Percentiles rank a stretch among this genome's conserved stretches.
phyloP scores from a whole-genome alignment of 495 filamentous ascomycete species.

The Tetracladium marchalianum region DNA sequence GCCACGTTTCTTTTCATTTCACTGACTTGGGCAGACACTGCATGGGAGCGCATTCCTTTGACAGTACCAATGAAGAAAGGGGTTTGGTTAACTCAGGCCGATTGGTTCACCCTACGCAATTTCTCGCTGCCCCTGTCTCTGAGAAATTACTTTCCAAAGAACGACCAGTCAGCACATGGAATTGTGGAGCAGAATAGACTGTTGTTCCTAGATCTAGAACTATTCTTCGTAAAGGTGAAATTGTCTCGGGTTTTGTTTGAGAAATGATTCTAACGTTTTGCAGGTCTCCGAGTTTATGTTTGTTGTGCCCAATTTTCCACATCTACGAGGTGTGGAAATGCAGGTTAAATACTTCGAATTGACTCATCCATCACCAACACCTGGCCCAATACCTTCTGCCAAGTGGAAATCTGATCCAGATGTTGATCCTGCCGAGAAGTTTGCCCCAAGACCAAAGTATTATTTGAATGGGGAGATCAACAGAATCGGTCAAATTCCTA shows the following conservation, averaged over 20 bases:
- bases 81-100: slow-evolving; percentile 39
- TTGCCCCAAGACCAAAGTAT: slow-evolving; percentile 14
- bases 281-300: slow-evolving; percentile 67
- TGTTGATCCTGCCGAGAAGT: slow-evolving; percentile 16
- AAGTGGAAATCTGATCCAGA: slow-evolving; percentile 43
- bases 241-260: background rate
- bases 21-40: slow-evolving; percentile 40
- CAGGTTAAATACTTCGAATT: slow-evolving; percentile 42
- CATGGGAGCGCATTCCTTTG: slow-evolving; percentile 51
- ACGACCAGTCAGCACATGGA: slow-evolving; percentile 2
- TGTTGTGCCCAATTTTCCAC: slow-evolving; percentile 58
- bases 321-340: slow-evolving; percentile 53
- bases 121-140: slow-evolving; percentile 18
- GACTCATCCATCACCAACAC: slow-evolving; percentile 26
- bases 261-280: slow-evolving; percentile 15
- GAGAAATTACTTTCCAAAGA: slow-evolving; percentile 4
- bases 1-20: background rate
- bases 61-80: slow-evolving; percentile 34
- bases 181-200: slow-evolving; percentile 15
- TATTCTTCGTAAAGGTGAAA: slow-evolving; percentile 71
- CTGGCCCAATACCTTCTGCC: slow-evolving; percentile 20
- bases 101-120: slow-evolving; percentile 33
- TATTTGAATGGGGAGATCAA: slow-evolving; percentile 25
- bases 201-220: slow-evolving; percentile 42
- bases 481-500: slow-evolving; percentile 27